Percentiles rank a stretch among this genome's conserved stretches.
Conservation (phyloP, 2,329 filamentous ascomycete genomes). For the Aspergillus tanneri region DNA sequence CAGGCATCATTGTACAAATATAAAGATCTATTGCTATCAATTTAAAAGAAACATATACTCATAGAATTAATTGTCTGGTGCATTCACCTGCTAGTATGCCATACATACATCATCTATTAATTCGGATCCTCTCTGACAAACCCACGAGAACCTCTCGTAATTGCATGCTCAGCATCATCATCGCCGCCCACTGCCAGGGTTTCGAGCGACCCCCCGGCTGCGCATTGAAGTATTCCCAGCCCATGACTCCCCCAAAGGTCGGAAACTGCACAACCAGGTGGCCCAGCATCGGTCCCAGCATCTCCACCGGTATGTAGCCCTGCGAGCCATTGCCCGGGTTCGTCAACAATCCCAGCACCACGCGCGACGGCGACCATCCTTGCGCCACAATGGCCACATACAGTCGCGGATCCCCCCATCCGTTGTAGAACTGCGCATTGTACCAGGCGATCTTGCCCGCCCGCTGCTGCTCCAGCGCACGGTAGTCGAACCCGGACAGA, state of each 20-base stretch:
- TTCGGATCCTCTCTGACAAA: no score
- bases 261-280: conserved; percentile 60
- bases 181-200: conserved; percentile 76
- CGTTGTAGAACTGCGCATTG: conserved; percentile 90
- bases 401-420: conserved; percentile 64
- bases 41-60: no score
- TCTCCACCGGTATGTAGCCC: conserved; percentile 62
- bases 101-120: no score
- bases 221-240: conserved; percentile 93
- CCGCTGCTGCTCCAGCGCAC: conserved; percentile 66
- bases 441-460: conserved; percentile 75
- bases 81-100: no score
- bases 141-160: no score
- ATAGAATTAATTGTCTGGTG: no score
- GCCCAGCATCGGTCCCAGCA: conserved; percentile 58
- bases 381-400: conserved; percentile 45
- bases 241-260: conserved; percentile 82
- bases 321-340: conserved; percentile 68
- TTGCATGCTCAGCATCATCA: conserved; percentile 57
- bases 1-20: no score
- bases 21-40: no score
- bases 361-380: conserved; percentile 70
- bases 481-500: conserved; percentile 80
- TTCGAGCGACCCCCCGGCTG: conserved; percentile 60
- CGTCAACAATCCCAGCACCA: conserved; percentile 80